Conservation (phyloP, 2,329 filamentous ascomycete genomes). For the Torrubiella hemipterigena region DNA sequence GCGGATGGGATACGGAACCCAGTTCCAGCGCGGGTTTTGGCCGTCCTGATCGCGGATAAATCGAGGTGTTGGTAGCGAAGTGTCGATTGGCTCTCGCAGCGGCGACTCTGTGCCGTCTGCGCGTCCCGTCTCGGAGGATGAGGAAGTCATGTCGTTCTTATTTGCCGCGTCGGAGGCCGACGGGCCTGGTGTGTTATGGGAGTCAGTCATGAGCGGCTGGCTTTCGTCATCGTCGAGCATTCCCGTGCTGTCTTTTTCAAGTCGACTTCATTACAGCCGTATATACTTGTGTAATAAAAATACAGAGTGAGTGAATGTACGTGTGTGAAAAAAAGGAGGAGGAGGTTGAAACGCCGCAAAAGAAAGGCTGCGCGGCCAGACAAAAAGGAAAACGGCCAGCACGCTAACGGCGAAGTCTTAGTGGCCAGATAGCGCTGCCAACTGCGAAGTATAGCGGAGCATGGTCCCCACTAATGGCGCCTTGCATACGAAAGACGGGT, state of each 20-base stretch:
- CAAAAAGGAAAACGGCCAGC: too few species aligned
- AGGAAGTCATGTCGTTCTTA: slow-evolving; percentile 2
- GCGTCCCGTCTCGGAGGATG: neutral
- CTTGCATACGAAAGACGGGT: too few species aligned
- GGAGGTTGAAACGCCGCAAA: too few species aligned
- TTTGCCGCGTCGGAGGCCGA: slow-evolving; percentile 8
- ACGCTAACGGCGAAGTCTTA: too few species aligned
- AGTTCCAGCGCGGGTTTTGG: slow-evolving; percentile 34
- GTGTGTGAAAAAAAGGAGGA: too few species aligned
- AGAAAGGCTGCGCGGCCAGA: too few species aligned
- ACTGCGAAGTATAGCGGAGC: too few species aligned
- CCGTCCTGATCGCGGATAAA: slow-evolving; percentile 44
- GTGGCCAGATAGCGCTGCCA: too few species aligned
- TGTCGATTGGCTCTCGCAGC: slow-evolving; percentile 7
- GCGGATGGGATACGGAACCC: slow-evolving; percentile 45
- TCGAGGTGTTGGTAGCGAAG: slow-evolving; percentile 37
- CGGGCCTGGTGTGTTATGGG: slow-evolving; percentile 17
- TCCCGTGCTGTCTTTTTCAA: neutral
- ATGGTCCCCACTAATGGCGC: too few species aligned
- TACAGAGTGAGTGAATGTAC: too few species aligned
- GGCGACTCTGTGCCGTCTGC: slow-evolving; percentile 7
- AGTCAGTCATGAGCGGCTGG: slow-evolving; percentile 25
- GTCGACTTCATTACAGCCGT: too few species aligned
- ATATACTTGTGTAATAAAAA: too few species aligned
- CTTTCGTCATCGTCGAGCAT: slow-evolving; percentile 19